Conservation (phyloP, 73 alveolate genomes). For the Halteria grandinella region DNA sequence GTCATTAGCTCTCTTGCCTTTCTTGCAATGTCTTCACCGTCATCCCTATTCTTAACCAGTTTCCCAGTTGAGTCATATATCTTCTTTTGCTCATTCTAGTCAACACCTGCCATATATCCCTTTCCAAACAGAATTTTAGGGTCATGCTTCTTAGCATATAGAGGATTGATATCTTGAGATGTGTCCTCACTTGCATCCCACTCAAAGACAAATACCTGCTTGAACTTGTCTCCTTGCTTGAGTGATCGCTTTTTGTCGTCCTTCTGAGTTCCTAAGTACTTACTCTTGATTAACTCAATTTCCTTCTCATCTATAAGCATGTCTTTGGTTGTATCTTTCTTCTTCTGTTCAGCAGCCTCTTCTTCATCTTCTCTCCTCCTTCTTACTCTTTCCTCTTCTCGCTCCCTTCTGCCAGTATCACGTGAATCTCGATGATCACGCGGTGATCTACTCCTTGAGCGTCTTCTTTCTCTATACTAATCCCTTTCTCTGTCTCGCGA, state of each 20-base stretch:
- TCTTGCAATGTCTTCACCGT: not conserved
- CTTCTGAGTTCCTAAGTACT: conserved; percentile 65
- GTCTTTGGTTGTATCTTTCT: not conserved
- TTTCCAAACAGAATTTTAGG: conserved; percentile 79
- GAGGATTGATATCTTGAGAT: conserved; percentile 76
- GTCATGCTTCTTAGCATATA: conserved; percentile 55
- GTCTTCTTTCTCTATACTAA: not conserved
- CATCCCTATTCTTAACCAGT: not conserved
- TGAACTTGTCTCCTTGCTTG: conserved; percentile 84
- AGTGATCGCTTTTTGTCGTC: conserved; percentile 66
- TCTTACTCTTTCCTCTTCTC: not conserved
- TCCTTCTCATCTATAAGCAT: conserved; percentile 47
- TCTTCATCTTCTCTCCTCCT: conserved; percentile 42
- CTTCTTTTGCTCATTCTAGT: conserved; percentile 42
- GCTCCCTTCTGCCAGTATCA: not conserved
- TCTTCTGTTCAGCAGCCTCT: conserved; percentile 35
- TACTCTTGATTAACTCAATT: conserved; percentile 52
- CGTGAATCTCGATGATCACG: not conserved
- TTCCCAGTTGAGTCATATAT: not conserved
- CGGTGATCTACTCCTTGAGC: not conserved
- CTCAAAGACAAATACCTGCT: conserved; percentile 71
- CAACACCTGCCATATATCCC: conserved; percentile 79
- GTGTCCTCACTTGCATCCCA: conserved; percentile 90
- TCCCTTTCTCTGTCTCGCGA: not conserved
- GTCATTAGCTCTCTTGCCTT: conserved; percentile 65